phyloP scores from a whole-genome alignment of 805 yeast genomes.

The Metschnikowia dekortorum region DNA sequence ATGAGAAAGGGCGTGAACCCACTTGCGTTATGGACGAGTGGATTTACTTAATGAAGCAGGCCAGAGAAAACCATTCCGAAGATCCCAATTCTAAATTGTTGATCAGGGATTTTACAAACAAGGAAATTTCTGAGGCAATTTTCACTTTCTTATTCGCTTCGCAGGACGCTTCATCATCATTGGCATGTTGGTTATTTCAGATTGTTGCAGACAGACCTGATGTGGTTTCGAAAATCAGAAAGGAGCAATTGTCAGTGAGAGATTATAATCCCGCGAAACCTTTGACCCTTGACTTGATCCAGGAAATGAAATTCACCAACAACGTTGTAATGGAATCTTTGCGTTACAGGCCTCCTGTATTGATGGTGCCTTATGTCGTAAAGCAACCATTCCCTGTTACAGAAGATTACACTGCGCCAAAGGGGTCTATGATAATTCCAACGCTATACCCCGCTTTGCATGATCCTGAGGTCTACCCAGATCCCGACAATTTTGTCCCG shows the following conservation, averaged over 20 bases:
- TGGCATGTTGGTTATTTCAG: slow-evolving; percentile 98
- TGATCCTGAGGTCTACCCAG: slow-evolving; percentile 93
- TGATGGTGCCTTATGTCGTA: slow-evolving; percentile 96
- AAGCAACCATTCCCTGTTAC: slow-evolving; percentile 83
- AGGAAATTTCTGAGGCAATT: slow-evolving; percentile 92
- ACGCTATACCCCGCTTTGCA: slow-evolving; percentile 93
- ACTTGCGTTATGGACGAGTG: slow-evolving; percentile 94
- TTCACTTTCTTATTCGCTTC: slow-evolving; percentile 97
- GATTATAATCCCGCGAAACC: slow-evolving; percentile 63
- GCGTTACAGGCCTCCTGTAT: slow-evolving; percentile 94
- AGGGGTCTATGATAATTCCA: slow-evolving; percentile 96
- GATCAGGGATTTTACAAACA: slow-evolving; percentile 80
- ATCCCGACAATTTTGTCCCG: slow-evolving; percentile 92
- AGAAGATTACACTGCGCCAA: slow-evolving; percentile 84
- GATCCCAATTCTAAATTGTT: slow-evolving; percentile 52
- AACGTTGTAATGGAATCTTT: slow-evolving; percentile 90
- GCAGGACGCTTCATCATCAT: slow-evolving; percentile 95
- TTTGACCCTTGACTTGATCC: slow-evolving; percentile 69
- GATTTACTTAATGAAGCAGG: slow-evolving; percentile 80
- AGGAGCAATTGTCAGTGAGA: slow-evolving; percentile 85
- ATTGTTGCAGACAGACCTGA: slow-evolving; percentile 94
- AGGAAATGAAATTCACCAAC: slow-evolving; percentile 80
- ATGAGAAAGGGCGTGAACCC: slow-evolving; percentile 68
- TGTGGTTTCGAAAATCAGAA: slow-evolving; percentile 76
- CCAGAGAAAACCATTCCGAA: slow-evolving; percentile 47